Percentiles rank a stretch among this genome's conserved stretches.
phyloP scores from a whole-genome alignment of 2,329 filamentous ascomycete species.

The Hymenoscyphus occultus region DNA sequence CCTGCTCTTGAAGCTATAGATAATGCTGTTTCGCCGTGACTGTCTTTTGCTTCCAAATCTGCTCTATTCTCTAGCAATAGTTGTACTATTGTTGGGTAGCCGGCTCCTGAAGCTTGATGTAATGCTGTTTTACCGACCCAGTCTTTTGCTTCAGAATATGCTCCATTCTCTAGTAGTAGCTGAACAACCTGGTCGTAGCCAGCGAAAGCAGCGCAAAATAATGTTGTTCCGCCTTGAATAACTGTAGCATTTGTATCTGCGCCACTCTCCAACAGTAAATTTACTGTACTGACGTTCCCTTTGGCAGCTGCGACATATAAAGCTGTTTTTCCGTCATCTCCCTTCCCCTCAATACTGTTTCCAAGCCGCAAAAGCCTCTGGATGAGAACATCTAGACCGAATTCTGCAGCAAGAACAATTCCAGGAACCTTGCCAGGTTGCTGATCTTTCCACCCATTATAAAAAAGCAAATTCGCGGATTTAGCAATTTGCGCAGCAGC shows the following conservation, averaged over 20 bases:
- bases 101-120: background rate
- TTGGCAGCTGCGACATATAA: background rate
- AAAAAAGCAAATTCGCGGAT: too few species aligned
- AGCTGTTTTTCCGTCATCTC: background rate
- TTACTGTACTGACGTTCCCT: background rate
- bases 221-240: background rate
- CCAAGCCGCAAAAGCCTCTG: background rate
- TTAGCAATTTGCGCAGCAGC: too few species aligned
- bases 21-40: background rate
- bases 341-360: background rate
- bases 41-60: background rate
- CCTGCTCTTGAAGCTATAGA: background rate
- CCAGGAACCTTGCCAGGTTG: background rate
- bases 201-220: background rate
- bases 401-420: background rate
- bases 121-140: too few species aligned
- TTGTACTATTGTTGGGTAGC: background rate
- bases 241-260: background rate
- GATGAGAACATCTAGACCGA: background rate
- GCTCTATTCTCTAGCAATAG: background rate
- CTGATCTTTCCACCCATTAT: background rate
- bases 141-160: background rate
- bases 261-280: background rate
- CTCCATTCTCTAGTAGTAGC: background rate
- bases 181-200: background rate